These are phyloP conservation scores for Bathelium albidoporum DNA, from an alignment of 495 filamentous ascomycete species.

Conservation along the genomic window DNA sequence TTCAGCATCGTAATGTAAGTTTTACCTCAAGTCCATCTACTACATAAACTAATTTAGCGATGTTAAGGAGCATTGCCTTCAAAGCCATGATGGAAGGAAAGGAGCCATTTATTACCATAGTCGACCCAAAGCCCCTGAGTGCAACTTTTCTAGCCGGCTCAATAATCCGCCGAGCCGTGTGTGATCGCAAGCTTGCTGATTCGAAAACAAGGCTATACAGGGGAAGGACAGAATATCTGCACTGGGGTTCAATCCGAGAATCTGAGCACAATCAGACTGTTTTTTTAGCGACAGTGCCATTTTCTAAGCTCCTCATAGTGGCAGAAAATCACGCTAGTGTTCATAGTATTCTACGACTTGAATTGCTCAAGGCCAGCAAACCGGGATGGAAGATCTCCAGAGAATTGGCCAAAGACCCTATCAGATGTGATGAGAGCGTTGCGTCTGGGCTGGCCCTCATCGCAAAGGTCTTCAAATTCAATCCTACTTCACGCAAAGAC, in stretches of 20 bases:
- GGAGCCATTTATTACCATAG: neutral
- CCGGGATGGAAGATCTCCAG: neutral
- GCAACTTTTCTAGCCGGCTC: neutral
- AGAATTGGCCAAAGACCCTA: neutral
- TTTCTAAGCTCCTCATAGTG: neutral
- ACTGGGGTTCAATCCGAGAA: neutral
- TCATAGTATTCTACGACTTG: neutral
- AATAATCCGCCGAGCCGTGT: neutral
- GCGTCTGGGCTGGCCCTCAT: neutral
- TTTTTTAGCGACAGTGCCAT: neutral
- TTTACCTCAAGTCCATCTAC: neutral
- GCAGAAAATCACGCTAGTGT: neutral
- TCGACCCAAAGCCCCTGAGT: neutral
- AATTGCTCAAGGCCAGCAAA: neutral
- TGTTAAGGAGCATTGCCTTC: neutral
- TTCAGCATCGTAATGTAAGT: neutral
- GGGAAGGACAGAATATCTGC: neutral
- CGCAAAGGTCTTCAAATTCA: neutral
- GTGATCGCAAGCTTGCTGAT: neutral
- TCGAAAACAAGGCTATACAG: neutral
- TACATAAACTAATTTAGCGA: neutral
- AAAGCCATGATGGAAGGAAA: neutral
- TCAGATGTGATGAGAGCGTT: neutral
- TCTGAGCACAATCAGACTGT: neutral
- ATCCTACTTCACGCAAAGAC: neutral